Percentiles rank a stretch among this genome's conserved stretches.
phyloP scores from a whole-genome alignment of 805 yeast species.

The Lipomyces yamadae region DNA sequence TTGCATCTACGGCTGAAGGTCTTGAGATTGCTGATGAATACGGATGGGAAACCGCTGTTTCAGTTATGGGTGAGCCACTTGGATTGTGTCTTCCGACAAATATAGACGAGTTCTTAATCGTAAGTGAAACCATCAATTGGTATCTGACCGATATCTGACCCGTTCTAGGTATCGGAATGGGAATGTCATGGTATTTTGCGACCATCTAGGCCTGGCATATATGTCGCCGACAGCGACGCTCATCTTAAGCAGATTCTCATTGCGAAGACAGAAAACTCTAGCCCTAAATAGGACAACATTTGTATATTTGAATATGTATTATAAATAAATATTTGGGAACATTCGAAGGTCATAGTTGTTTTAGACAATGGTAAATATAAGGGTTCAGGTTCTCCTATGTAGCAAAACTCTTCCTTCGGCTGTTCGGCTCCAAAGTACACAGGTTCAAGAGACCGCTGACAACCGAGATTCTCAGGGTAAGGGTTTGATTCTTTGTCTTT shows the following conservation, averaged over 20 bases:
- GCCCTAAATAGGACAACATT: not conserved
- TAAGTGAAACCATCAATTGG: slow-evolving; percentile 7
- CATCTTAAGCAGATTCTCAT: slow-evolving; percentile 32
- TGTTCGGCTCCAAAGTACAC: not conserved
- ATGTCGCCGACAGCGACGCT: slow-evolving; percentile 24
- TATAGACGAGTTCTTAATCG: slow-evolving; percentile 18
- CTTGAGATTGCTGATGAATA: slow-evolving; percentile 81
- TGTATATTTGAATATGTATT: not conserved
- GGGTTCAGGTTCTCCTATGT: not conserved
- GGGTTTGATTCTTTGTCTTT: not conserved
- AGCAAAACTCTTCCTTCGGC: no score
- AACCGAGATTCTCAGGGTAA: not conserved
- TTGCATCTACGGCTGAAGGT: slow-evolving; percentile 76
- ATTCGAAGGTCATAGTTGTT: no score
- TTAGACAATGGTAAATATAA: not conserved
- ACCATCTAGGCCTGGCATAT: slow-evolving; percentile 34
- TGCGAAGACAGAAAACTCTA: slow-evolving; percentile 16
- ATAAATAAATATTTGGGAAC: no score
- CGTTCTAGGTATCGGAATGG: slow-evolving; percentile 25
- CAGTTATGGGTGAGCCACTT: slow-evolving; percentile 50
- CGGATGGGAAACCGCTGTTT: slow-evolving; percentile 67
- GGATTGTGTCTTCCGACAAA: slow-evolving; percentile 35
- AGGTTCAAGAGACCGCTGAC: not conserved
- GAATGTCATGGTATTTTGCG: slow-evolving; percentile 17
- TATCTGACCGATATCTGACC: not conserved